These are phyloP conservation scores for Papiliotrema nemorosa DNA, from an alignment of 1,284 basidiomycete genomes.

Conservation along the genomic window DNA sequence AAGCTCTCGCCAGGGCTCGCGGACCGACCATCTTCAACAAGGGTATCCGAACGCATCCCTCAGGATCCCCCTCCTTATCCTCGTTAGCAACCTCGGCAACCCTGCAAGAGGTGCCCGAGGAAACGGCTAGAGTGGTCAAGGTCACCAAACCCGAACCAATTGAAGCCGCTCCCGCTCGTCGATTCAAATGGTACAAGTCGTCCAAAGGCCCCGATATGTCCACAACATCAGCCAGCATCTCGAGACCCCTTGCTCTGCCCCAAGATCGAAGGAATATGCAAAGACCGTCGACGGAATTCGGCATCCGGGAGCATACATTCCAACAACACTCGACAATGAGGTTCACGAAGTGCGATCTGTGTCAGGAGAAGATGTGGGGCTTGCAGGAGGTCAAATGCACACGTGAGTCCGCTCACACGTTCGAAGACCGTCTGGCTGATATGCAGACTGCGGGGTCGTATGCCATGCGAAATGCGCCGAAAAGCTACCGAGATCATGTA, in stretches of 20 bases:
- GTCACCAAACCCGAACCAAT: constrained; percentile 49
- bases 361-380: constrained; percentile 98
- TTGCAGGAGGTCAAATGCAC: constrained; percentile 81
- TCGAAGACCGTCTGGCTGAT: background rate
- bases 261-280: constrained; percentile 16
- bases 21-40: constrained; percentile 25
- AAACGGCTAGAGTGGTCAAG: constrained; percentile 46
- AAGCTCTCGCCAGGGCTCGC: constrained; percentile 31
- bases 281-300: constrained; percentile 48
- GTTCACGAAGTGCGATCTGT: constrained; percentile 89
- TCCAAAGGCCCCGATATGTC: constrained; percentile 43
- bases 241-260: constrained; percentile 28
- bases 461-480: constrained; percentile 52
- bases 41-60: constrained; percentile 30
- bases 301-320: constrained; percentile 69
- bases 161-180: constrained; percentile 50
- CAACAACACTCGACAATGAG: constrained; percentile 84
- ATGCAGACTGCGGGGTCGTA: constrained; percentile 50
- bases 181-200: constrained; percentile 57
- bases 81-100: constrained; percentile 44
- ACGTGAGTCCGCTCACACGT: constrained; percentile 55
- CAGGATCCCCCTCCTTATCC: constrained; percentile 48
- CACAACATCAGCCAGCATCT: constrained; percentile 28
- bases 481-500: constrained; percentile 45
- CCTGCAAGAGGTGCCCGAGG: constrained; percentile 48